phyloP scores from a whole-genome alignment of 108 stramenopile species.

The Cyclotella atomus region DNA sequence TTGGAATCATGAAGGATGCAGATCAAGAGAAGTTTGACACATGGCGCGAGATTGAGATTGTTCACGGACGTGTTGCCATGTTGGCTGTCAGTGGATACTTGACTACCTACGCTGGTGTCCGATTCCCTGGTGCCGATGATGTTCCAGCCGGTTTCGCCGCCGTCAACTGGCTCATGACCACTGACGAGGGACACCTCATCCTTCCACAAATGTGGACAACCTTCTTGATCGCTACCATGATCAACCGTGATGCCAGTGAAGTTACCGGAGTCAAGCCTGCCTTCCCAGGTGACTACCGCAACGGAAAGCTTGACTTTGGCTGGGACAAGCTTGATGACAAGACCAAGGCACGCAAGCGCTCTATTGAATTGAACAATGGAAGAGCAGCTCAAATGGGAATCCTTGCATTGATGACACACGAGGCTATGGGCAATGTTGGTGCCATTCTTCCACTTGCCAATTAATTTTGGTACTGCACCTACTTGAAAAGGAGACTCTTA shows the following conservation, averaged over 20 bases:
- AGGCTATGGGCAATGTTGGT: conserved; percentile 60
- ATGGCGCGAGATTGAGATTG: conserved; percentile 65
- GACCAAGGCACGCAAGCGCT: conserved; percentile 76
- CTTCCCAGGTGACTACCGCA: conserved; percentile 84
- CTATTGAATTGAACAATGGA: conserved; percentile 91
- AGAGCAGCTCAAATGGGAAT: conserved; percentile 59
- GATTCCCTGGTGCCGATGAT: conserved; percentile 74
- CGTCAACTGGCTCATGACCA: conserved; percentile 5
- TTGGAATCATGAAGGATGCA: conserved; percentile 64
- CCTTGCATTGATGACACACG: conserved; percentile 90
- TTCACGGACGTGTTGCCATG: conserved; percentile 64
- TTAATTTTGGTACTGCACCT: conserved; percentile 5
- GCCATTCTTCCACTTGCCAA: conserved; percentile 18
- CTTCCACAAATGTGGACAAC: conserved; percentile 10
- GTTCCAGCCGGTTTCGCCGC: not conserved
- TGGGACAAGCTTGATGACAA: conserved; percentile 72
- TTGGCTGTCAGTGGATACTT: conserved; percentile 74
- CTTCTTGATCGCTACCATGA: conserved; percentile 15
- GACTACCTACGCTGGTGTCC: conserved; percentile 70
- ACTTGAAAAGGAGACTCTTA: not conserved
- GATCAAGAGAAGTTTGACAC: conserved; percentile 65
- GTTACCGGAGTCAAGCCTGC: conserved; percentile 41
- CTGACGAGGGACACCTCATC: conserved; percentile 2
- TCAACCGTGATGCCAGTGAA: conserved; percentile 17
- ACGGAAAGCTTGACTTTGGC: conserved; percentile 78